phyloP scores from a whole-genome alignment of 2,329 filamentous ascomycete genomes.

The Corinectria fuckeliana region DNA sequence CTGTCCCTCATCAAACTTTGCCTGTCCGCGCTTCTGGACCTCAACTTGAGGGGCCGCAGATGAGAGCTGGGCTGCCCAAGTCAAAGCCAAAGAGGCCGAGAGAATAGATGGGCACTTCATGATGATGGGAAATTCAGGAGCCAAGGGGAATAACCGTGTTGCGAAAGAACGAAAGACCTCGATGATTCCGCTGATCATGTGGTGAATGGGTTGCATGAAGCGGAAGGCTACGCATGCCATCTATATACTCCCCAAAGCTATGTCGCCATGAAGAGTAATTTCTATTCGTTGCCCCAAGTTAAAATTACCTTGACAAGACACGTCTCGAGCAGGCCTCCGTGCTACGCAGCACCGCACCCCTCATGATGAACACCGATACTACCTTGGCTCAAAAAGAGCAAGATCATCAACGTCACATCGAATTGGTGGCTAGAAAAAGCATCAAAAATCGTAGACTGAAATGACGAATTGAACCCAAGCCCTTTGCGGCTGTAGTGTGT shows the following conservation, averaged over 20 bases:
- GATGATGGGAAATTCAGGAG: background rate
- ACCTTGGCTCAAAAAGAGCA: slow-evolving; percentile 12
- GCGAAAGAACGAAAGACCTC: background rate
- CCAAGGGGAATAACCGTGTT: background rate
- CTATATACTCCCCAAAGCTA: slow-evolving; percentile 1
- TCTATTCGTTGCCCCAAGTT: background rate
- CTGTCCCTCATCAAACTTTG: slow-evolving; percentile 37
- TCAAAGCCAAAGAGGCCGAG: slow-evolving; percentile 22
- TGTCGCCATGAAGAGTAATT: background rate
- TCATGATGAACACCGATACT: background rate
- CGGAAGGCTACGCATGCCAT: background rate
- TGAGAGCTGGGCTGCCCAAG: slow-evolving; percentile 12
- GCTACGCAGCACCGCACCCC: background rate
- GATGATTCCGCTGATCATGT: background rate
- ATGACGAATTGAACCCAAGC: slow-evolving; percentile 20
- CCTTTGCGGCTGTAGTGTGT: slow-evolving; percentile 8
- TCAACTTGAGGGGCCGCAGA: slow-evolving; percentile 19
- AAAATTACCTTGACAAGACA: background rate
- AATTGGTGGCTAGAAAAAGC: slow-evolving; percentile 5
- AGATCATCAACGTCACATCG: slow-evolving; percentile 21
- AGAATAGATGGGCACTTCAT: slow-evolving; percentile 24
- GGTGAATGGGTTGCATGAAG: background rate
- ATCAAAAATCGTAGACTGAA: background rate
- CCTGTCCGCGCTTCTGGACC: slow-evolving; percentile 28
- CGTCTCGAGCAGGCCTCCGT: background rate